phyloP scores from a whole-genome alignment of 768 basidiomycete species.

The Xerocomellus amylosporus region DNA sequence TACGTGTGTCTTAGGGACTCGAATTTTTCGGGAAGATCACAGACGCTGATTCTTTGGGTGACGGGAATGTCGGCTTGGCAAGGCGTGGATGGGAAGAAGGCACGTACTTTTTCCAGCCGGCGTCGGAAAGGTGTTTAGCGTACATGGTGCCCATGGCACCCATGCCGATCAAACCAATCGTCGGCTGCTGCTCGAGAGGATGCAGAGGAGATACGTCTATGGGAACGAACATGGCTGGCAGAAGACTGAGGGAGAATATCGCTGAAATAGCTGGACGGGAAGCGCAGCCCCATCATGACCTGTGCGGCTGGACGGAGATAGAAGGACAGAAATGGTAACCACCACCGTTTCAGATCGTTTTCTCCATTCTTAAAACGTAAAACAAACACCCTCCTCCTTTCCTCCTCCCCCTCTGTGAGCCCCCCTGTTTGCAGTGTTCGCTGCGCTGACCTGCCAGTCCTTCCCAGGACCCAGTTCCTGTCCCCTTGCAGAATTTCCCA shows the following conservation, averaged over 20 bases:
- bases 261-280: too few species aligned
- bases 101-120: constrained; percentile 79
- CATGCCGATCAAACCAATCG: constrained; percentile 94
- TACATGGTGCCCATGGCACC: constrained; percentile 98
- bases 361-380: too few species aligned
- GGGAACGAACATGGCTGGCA: constrained; percentile 16
- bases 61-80: not conserved
- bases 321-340: too few species aligned
- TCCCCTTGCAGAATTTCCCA: not conserved
- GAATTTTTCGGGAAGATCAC: constrained; percentile 76
- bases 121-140: constrained; percentile 66
- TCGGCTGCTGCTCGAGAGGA: constrained; percentile 56
- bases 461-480: too few species aligned
- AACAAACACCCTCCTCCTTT: too few species aligned
- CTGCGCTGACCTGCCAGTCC: too few species aligned
- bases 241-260: not conserved
- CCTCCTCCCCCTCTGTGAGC: too few species aligned
- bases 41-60: constrained; percentile 74
- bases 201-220: constrained; percentile 31
- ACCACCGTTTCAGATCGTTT: too few species aligned
- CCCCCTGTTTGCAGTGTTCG: too few species aligned
- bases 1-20: constrained; percentile 61
- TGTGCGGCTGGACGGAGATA: too few species aligned
- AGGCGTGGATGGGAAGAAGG: not conserved
- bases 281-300: too few species aligned